A percentile compares a stretch with the other conserved stretches of the same genome.
phyloP scores from a whole-genome alignment of 2,329 filamentous ascomycete genomes.

The Colletotrichum lini region DNA sequence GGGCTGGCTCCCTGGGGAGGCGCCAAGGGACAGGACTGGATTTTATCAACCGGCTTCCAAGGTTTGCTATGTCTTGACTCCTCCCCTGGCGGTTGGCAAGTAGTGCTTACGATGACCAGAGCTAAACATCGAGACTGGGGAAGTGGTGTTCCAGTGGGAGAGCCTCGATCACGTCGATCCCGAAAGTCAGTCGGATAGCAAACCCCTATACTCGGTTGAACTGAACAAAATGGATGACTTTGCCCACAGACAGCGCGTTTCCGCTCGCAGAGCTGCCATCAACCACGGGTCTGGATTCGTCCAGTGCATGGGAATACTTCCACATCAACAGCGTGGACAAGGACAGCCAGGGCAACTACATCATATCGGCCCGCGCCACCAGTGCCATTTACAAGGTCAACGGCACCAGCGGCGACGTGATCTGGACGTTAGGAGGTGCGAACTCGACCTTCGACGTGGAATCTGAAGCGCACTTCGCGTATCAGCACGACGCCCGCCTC shows the following conservation, averaged over 20 bases:
- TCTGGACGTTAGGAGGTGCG: conserved; percentile 68
- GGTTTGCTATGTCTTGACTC: background rate
- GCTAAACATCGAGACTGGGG: conserved; percentile 64
- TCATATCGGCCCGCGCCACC: conserved; percentile 66
- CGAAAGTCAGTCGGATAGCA: background rate
- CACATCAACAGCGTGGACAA: conserved; percentile 71
- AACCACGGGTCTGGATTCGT: conserved; percentile 37
- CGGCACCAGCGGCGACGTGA: conserved; percentile 60
- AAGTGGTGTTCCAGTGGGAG: conserved; percentile 64
- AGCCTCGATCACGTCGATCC: conserved; percentile 41
- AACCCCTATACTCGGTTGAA: background rate
- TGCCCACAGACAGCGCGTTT: background rate
- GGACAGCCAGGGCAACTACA: conserved; percentile 63
- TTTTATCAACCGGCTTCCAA: conserved; percentile 55
- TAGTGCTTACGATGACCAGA: conserved; percentile 53
- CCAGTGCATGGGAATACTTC: conserved; percentile 66
- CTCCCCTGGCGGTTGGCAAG: too few relatives aligned
- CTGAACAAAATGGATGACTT: background rate
- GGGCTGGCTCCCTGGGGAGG: conserved; percentile 46
- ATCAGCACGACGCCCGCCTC: conserved; percentile 67
- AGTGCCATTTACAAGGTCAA: conserved; percentile 63
- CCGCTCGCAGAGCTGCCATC: conserved; percentile 38
- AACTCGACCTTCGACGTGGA: conserved; percentile 57
- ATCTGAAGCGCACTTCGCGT: conserved; percentile 58
- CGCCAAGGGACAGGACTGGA: conserved; percentile 44